phyloP scores from a whole-genome alignment of 768 basidiomycete genomes.

The Pluteus cervinus region DNA sequence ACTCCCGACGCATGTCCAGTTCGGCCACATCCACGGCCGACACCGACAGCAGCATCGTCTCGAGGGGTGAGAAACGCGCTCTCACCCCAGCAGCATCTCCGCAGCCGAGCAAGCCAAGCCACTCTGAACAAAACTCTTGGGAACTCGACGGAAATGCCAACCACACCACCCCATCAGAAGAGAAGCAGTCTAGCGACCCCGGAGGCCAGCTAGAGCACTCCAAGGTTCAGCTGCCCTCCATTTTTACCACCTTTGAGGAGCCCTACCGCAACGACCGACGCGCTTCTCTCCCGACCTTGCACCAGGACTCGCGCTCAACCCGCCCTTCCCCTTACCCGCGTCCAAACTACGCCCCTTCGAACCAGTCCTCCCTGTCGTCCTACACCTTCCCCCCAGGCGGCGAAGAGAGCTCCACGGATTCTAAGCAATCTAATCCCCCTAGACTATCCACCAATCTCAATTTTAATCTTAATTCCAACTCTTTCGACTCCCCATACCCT shows the following conservation, averaged over 20 bases:
- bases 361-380: slow-evolving; percentile 35
- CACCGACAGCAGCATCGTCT: slow-evolving; percentile 56
- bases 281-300: slow-evolving; percentile 56
- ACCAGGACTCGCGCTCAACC: slow-evolving; percentile 42
- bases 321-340: slow-evolving; percentile 52
- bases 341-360: slow-evolving; percentile 38
- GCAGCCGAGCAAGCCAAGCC: slow-evolving; percentile 44
- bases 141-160: slow-evolving; percentile 23
- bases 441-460: slow-evolving; percentile 44
- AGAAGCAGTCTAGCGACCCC: slow-evolving; percentile 33
- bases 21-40: slow-evolving; percentile 66
- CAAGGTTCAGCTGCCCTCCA: slow-evolving; percentile 69
- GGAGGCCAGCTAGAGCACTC: slow-evolving; percentile 37
- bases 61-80: slow-evolving; percentile 55
- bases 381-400: slow-evolving; percentile 55
- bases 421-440: slow-evolving; percentile 33
- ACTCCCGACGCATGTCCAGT: slow-evolving; percentile 69
- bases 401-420: slow-evolving; percentile 31
- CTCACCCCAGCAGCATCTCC: slow-evolving; percentile 52
- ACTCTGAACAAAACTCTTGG: slow-evolving; percentile 28
- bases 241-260: slow-evolving; percentile 66
- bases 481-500: slow-evolving; percentile 44
- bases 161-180: slow-evolving; percentile 18
- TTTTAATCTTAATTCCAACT: slow-evolving; percentile 26
- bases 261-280: slow-evolving; percentile 54